Evolutionary conservation across 768 basidiomycete genomes (phyloP), one percentile per base, ranked within the genome.

Genomic region (Termitomyces sp.): DNA sequence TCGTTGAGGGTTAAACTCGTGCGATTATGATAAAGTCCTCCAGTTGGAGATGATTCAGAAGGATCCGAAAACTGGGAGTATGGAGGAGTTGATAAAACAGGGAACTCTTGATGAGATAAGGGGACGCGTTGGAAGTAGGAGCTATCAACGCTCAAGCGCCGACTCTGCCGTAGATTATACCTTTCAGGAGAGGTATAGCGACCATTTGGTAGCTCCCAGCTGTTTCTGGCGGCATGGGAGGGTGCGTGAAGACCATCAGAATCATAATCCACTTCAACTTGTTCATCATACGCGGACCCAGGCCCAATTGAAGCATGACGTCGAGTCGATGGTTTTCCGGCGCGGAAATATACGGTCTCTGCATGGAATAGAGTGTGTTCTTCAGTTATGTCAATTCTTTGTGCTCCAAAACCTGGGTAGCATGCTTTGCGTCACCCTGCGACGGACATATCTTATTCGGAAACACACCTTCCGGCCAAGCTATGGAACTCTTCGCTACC

Each of bases 401-500:
- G 78, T 22, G 86, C 83, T 58, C 92, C 92, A 53, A 90, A 78
- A 75, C 80, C 79, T 82, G 56, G 33, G 26, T 24, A 22, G 14
- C 38, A 42, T 24, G 26, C 13, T 33, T 38, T 30, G 35, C 33
- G 42, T 53, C 46, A 61, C 30, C 35, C 16, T 20, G 33, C 35
- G 12, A 14, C n/a, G 49, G 10, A 6, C 12, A 32, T 55, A 55
- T 10, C 54, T 22, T 54, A 46, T 42, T 42, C 10, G 42, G 33
- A 46, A 36, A 13, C 79, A 53, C 59, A 94, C 95, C 92, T 80
- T 97, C 94, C 2, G 88, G 86, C 88, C 93, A 97, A 38, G 84
- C 80, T 4, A 86, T 89, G 24, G 78, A 73, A 3, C 86, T 78
- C 58, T 77, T 87, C 3, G 90, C 94, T 46, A 85, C 76, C 22